These are phyloP conservation scores for Porodaedalea pini DNA, from an alignment of 1,284 basidiomycete species.

Conservation along the genomic window DNA sequence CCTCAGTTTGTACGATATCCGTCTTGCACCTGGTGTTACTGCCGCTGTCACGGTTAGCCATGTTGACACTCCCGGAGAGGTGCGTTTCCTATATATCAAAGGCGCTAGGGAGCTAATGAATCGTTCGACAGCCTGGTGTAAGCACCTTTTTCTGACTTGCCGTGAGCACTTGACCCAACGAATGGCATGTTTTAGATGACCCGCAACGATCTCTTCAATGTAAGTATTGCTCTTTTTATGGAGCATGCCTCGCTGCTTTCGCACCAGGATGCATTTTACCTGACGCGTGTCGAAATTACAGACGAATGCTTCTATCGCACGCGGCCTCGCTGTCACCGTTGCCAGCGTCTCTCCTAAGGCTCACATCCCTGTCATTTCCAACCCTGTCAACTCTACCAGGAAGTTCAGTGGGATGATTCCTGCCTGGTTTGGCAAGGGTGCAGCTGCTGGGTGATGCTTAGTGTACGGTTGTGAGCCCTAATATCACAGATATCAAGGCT, in stretches of 20 bases:
- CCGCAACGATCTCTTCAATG: conserved; percentile 99
- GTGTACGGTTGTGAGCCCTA: too few relatives aligned
- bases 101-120: conserved; percentile 68
- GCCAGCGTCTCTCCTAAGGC: conserved; percentile 88
- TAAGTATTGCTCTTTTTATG: too few relatives aligned
- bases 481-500: too few relatives aligned
- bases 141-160: conserved; percentile 35
- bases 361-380: conserved; percentile 94
- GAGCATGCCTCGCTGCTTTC: too few relatives aligned
- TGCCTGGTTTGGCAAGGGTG: too few relatives aligned
- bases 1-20: conserved; percentile 86
- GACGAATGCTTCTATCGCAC: conserved; percentile 95
- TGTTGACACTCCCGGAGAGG: conserved; percentile 87
- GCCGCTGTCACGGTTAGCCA: conserved; percentile 93
- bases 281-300: conserved; percentile 29
- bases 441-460: too few relatives aligned
- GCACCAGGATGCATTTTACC: not conserved
- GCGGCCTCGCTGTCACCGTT: conserved; percentile 88
- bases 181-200: conserved; percentile 62
- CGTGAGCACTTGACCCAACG: conserved; percentile 30
- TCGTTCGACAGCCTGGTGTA: conserved; percentile 59
- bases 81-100: conserved; percentile 35
- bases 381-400: conserved; percentile 95
- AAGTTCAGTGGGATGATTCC: too few relatives aligned
- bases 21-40: conserved; percentile 88